Conservation (phyloP, 2,329 filamentous ascomycete species). For the Arthrinium puccinioides region DNA sequence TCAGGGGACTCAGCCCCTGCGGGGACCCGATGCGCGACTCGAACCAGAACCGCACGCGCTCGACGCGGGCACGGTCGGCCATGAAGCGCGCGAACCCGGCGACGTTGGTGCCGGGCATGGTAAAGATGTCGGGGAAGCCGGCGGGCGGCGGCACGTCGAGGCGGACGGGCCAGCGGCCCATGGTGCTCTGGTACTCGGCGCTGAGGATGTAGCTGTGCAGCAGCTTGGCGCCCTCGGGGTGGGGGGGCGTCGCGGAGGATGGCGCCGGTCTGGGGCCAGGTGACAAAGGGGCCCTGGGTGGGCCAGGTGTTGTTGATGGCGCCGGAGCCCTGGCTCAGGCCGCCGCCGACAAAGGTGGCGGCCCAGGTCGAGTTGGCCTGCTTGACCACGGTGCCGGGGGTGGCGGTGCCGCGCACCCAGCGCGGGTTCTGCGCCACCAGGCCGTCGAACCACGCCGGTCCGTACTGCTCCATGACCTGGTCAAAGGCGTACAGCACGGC, state of each 20-base stretch:
- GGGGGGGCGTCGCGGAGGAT: slow-evolving; percentile 41
- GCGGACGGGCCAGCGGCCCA: slow-evolving; percentile 22
- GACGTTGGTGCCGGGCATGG: slow-evolving; percentile 21
- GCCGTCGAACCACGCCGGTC: slow-evolving; percentile 37
- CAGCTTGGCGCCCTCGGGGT: slow-evolving; percentile 43
- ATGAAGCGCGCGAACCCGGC: slow-evolving; percentile 27
- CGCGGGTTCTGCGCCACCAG: slow-evolving; percentile 39
- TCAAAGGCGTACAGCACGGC: slow-evolving; percentile 44
- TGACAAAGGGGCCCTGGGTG: slow-evolving; percentile 31
- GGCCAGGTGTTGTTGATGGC: slow-evolving; percentile 22
- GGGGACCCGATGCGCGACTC: slow-evolving; percentile 29
- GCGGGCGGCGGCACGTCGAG: slow-evolving; percentile 18
- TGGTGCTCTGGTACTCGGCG: slow-evolving; percentile 26
- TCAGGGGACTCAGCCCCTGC: slow-evolving; percentile 29
- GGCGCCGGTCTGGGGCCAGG: slow-evolving; percentile 40
- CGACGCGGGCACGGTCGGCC: slow-evolving; percentile 25
- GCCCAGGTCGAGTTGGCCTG: slow-evolving; percentile 20
- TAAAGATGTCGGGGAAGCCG: slow-evolving; percentile 19
- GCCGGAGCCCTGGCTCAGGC: slow-evolving; percentile 8
- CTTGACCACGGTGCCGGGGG: slow-evolving; percentile 28
- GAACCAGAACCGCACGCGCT: slow-evolving; percentile 27
- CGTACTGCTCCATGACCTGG: slow-evolving; percentile 35
- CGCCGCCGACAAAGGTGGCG: slow-evolving; percentile 25
- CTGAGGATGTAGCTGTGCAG: slow-evolving; percentile 39
- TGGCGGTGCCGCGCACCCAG: slow-evolving; percentile 45